phyloP scores from a whole-genome alignment of 2,329 filamentous ascomycete genomes.

The Penicillium sp. region DNA sequence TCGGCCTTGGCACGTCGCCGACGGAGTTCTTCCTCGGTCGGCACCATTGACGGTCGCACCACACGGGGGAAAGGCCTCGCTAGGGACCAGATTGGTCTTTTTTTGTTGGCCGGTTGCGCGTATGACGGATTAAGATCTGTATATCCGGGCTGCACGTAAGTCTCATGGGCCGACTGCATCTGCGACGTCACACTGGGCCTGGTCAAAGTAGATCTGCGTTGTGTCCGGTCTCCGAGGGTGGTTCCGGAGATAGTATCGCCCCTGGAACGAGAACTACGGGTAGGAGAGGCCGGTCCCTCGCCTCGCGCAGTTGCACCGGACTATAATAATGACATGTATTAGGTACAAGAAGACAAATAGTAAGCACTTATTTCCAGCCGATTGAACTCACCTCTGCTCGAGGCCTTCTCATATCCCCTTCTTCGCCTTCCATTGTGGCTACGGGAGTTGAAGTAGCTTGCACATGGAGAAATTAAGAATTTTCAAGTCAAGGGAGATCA shows the following conservation, averaged over 20 bases:
- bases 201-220: slow-evolving; percentile 32
- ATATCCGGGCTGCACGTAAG: slow-evolving; percentile 54
- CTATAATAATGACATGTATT: neutral
- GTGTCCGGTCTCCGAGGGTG: slow-evolving; percentile 28
- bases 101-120: slow-evolving; percentile 50
- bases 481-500: neutral
- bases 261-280: slow-evolving; percentile 1
- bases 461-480: neutral
- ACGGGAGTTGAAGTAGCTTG: neutral
- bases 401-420: slow-evolving; percentile 1
- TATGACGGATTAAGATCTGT: slow-evolving; percentile 55
- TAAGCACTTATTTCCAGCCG: no score
- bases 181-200: slow-evolving; percentile 34
- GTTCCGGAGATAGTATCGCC: slow-evolving; percentile 16
- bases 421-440: slow-evolving; percentile 11
- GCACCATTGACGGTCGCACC: slow-evolving; percentile 54
- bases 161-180: slow-evolving; percentile 37
- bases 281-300: slow-evolving; percentile 11
- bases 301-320: slow-evolving; percentile 6
- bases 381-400: slow-evolving; percentile 11
- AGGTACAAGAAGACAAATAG: no score
- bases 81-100: slow-evolving; percentile 53
- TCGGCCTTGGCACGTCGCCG: slow-evolving; percentile 30
- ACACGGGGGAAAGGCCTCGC: slow-evolving; percentile 56
- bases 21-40: slow-evolving; percentile 42